phyloP scores from a whole-genome alignment of 768 basidiomycete species.

The Naganishia onofrii region DNA sequence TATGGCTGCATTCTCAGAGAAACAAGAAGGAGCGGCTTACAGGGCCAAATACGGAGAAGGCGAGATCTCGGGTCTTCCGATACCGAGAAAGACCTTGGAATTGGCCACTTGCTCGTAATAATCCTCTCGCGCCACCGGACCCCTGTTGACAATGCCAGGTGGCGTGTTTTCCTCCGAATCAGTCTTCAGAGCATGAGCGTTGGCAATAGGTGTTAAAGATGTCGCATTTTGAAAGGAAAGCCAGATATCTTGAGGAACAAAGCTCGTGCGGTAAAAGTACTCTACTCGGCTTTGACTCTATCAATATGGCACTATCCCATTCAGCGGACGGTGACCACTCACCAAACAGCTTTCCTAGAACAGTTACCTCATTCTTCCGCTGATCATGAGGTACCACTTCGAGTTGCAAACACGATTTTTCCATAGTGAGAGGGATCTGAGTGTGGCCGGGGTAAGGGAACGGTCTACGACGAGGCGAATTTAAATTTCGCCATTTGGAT shows the following conservation, averaged over 20 bases:
- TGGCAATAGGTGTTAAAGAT: constrained; percentile 8
- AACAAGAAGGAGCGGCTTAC: constrained; percentile 18
- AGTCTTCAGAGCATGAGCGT: background rate
- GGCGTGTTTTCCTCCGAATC: background rate
- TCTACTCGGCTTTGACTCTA: background rate
- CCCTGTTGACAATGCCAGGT: constrained; percentile 27
- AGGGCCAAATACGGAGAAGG: constrained; percentile 47
- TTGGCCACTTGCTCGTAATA: constrained; percentile 42
- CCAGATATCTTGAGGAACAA: constrained; percentile 8
- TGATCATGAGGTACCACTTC: constrained; percentile 4
- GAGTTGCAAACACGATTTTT: constrained; percentile 2
- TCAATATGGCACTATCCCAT: background rate
- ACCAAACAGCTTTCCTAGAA: constrained; percentile 23
- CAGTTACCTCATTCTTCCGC: constrained; percentile 15
- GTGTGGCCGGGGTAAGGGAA: constrained; percentile 18
- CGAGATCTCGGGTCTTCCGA: constrained; percentile 44
- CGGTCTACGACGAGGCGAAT: background rate
- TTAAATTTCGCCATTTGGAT: background rate
- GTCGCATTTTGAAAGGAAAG: constrained; percentile 1
- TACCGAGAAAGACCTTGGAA: constrained; percentile 43
- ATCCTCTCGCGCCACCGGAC: constrained; percentile 32
- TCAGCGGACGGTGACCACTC: background rate
- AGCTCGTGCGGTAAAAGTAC: constrained; percentile 16
- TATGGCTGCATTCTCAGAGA: background rate
- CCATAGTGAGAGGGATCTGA: constrained; percentile 9